phyloP scores from a whole-genome alignment of 163 green algal species.

The Scenedesmus sp. region DNA sequence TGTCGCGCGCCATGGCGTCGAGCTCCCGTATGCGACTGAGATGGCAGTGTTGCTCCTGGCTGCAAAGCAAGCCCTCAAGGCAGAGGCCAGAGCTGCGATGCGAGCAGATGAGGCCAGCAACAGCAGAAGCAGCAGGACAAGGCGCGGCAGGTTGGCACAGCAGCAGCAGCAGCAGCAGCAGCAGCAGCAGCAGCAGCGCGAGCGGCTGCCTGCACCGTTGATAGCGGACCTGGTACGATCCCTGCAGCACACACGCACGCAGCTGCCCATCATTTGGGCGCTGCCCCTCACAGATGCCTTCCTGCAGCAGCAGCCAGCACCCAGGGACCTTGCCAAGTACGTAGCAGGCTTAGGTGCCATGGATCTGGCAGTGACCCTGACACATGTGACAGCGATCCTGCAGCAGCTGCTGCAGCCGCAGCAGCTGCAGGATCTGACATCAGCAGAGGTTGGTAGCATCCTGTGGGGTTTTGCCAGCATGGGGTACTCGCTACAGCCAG shows the following conservation, averaged over 20 bases:
- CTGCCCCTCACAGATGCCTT: background rate
- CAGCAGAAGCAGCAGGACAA: background rate
- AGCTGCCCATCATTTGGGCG: background rate
- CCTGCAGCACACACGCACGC: background rate
- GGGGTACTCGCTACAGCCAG: background rate
- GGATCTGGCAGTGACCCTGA: background rate
- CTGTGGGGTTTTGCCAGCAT: background rate
- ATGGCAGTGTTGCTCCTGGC: background rate
- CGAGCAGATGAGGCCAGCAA: too few species aligned
- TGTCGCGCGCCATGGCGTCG: background rate
- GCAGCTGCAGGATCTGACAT: background rate
- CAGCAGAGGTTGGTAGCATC: background rate
- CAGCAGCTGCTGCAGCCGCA: conserved; percentile 6
- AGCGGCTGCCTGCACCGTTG: background rate
- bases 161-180: background rate
- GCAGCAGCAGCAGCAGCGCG: background rate
- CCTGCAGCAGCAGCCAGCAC: background rate
- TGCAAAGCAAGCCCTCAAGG: background rate
- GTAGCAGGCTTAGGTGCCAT: background rate
- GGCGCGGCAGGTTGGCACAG: background rate
- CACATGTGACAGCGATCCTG: background rate
- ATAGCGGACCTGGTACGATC: background rate
- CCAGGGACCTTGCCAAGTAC: background rate
- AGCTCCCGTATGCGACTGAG: background rate
- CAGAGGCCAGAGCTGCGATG: background rate